Conservation (phyloP, 495 filamentous ascomycete species). For the Neohortaea acidophila region DNA sequence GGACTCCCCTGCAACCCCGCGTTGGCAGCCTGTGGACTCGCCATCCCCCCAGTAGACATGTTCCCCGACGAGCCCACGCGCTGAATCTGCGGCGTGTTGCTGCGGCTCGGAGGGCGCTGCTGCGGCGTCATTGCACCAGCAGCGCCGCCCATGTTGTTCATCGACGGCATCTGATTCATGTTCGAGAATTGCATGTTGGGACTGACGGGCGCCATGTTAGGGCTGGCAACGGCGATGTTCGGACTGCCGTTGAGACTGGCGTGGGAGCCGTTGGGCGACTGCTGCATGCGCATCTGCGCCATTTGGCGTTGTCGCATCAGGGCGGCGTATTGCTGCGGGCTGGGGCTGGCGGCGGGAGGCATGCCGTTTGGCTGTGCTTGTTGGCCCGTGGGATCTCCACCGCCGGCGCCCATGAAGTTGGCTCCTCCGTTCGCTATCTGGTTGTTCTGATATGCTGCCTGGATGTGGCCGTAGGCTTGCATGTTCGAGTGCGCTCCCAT, state of each 20-base stretch:
- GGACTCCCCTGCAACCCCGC: neutral
- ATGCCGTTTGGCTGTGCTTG: conserved; percentile 2
- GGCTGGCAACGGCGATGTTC: conserved; percentile 6
- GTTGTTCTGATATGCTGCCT: neutral
- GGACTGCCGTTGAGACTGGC: conserved; percentile 8
- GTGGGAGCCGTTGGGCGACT: conserved; percentile 6
- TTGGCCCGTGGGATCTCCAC: neutral
- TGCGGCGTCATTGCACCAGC: neutral
- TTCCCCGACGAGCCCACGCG: conserved; percentile 1
- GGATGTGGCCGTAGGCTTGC: neutral
- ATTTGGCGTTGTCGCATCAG: conserved; percentile 8
- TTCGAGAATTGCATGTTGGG: conserved; percentile 9
- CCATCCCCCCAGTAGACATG: neutral
- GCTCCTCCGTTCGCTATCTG: neutral
- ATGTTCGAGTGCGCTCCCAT: conserved; percentile 3
- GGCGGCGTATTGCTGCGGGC: conserved; percentile 7
- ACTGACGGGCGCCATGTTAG: conserved; percentile 7
- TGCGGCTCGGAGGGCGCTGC: conserved; percentile 1
- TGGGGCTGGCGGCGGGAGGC: conserved; percentile 2
- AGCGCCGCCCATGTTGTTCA: neutral
- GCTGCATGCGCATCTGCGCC: conserved; percentile 13
- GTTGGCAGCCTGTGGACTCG: neutral
- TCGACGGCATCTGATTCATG: neutral
- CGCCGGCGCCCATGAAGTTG: neutral
- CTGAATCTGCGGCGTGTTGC: neutral